A percentile compares a stretch with the other conserved stretches of the same genome.
These are phyloP conservation scores for Fragaria ananassa DNA, from an alignment of 306 rosid species.

Conservation along the genomic window DNA sequence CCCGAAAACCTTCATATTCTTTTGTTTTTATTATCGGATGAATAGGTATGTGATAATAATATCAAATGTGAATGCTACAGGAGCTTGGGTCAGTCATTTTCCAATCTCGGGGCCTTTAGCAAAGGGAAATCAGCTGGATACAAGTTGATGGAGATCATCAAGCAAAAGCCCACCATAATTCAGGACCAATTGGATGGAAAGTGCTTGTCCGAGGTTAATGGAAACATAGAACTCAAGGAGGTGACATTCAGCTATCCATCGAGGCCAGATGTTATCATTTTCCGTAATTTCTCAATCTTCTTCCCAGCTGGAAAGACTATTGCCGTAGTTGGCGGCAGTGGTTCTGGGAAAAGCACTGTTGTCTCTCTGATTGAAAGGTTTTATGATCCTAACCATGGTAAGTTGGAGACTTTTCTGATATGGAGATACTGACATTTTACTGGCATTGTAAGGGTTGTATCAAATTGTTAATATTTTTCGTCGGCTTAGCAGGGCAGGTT, in stretches of 20 bases:
- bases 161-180: constrained; percentile 73
- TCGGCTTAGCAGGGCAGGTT: constrained; percentile 66
- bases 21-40: not conserved
- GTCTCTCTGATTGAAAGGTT: constrained; percentile 93
- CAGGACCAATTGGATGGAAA: constrained; percentile 73
- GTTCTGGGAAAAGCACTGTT: constrained; percentile 97
- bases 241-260: constrained; percentile 95
- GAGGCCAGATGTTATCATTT: constrained; percentile 81
- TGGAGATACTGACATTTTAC: not conserved
- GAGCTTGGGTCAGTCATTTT: constrained; percentile 99
- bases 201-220: constrained; percentile 65
- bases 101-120: constrained; percentile 95
- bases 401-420: not conserved
- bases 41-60: constrained; percentile 9
- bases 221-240: constrained; percentile 83
- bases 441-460: constrained; percentile 3
- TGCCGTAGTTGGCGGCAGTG: constrained; percentile 98
- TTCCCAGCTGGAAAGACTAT: constrained; percentile 94
- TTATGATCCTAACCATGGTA: constrained; percentile 96
- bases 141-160: constrained; percentile 93
- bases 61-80: constrained; percentile 39
- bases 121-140: constrained; percentile 95
- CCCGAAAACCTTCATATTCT: not conserved
- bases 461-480: constrained; percentile 14
- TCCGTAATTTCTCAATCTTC: constrained; percentile 74